Evolutionary conservation across 257 asterid species (phyloP), one percentile per base, ranked within the genome.

Genomic region (Solanum etuberosum): DNA sequence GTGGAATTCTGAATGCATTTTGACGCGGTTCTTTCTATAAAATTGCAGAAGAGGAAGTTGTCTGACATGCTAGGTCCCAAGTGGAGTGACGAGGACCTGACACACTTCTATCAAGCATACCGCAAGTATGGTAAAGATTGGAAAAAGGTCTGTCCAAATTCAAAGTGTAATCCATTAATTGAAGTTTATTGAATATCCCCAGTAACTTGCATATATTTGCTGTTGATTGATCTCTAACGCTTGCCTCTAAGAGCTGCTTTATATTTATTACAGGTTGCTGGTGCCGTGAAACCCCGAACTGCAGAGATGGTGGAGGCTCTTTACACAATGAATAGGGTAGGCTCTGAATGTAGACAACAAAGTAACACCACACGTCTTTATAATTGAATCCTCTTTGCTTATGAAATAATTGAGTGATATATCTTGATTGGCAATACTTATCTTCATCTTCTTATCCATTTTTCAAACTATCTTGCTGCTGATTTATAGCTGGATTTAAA

Each of bases 221-320:
- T 42, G 71, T 85, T 27, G 71, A 15, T 85, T 70, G 81, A 85
- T 85, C 65, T 46, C 71, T 85, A 32, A 31, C 21, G 29, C 42
- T 85, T 85, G 65, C 65, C 65, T 27, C 35, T 42, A 20, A 85
- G 48, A 83, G 83, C 48, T 21, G 37, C 83, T 86, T 72, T 43
- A 21, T 51, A n/a, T 73, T 89, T 85, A 43, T 85, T 90, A 83
- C 92, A 96, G 99, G 96, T 95, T 83, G 95, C 95, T 40, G 89
- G 91, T 83, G 93, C 95, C 74, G 92, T 96, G 86, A 89, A 92
- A 86, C 90, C 92, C 81, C 93, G 98, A 83, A 90, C 96, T 86
- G 86, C 88, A 7, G 98, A 94, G 63, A 96, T 95, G 99, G 98
- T 91, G 90, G 99, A 96, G 89, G 90, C 97, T 71, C 93, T 96